Evolutionary conservation across 1,139 yeast genomes (phyloP).

Genomic region (Hemisphaericaspora xylofermentans): DNA sequence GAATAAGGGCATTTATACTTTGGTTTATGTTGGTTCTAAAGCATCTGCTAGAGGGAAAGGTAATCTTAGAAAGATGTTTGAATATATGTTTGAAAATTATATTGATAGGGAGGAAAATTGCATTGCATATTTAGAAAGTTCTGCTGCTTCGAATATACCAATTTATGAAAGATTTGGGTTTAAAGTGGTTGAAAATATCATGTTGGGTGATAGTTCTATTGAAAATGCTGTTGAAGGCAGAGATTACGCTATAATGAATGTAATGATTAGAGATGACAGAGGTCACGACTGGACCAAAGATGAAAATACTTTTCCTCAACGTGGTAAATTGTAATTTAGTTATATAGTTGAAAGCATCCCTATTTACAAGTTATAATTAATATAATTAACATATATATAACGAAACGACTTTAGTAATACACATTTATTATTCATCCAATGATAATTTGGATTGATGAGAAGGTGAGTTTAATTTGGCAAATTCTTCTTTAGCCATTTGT

Average conservation of each 20-base stretch:
- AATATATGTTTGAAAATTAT: constrained; percentile 51
- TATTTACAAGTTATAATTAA: constrained; percentile 7
- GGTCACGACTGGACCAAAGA: constrained; percentile 41
- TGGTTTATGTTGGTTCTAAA: constrained; percentile 62
- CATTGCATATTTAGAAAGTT: constrained; percentile 58
- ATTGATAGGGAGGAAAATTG: constrained; percentile 46
- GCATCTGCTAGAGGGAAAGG: constrained; percentile 67
- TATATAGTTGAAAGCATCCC: not conserved
- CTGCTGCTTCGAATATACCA: constrained; percentile 52
- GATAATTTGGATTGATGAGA: constrained; percentile 64
- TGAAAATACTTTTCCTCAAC: constrained; percentile 13
- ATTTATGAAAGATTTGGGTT: constrained; percentile 61
- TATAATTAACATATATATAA: constrained; percentile 6
- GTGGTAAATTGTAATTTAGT: constrained; percentile 16
- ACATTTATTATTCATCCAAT: constrained; percentile 53
- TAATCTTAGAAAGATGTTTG: constrained; percentile 57
- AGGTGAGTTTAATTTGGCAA: constrained; percentile 48
- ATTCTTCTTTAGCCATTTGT: constrained; percentile 38
- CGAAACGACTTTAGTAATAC: not conserved
- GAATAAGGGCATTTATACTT: constrained; percentile 48
- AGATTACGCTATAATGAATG: constrained; percentile 56
- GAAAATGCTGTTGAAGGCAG: constrained; percentile 36
- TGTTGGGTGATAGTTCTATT: constrained; percentile 42
- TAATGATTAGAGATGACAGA: constrained; percentile 52
- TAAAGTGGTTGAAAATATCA: constrained; percentile 46